Percentiles rank a stretch among this genome's conserved stretches.
Conservation (phyloP, 2,329 filamentous ascomycete species). For the Pestalotiopsis sp. region DNA sequence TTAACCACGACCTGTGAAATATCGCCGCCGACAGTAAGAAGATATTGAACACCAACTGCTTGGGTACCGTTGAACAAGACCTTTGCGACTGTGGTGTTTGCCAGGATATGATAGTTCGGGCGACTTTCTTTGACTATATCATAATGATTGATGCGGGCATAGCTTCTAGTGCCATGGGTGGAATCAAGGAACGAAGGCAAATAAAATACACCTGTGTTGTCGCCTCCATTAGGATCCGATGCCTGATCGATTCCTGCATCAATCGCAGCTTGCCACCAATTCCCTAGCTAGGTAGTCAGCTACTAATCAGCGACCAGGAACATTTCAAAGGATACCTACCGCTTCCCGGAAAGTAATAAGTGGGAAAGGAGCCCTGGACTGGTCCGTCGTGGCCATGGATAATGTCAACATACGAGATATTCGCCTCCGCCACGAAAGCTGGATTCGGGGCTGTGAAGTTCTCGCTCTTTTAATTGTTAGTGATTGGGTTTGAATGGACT, state of each 20-base stretch:
- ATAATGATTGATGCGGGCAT: constrained; percentile 31
- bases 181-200: constrained; percentile 31
- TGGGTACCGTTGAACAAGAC: constrained; percentile 55
- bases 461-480: constrained; percentile 24
- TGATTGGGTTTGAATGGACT: neutral
- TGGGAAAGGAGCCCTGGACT: constrained; percentile 33
- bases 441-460: constrained; percentile 30
- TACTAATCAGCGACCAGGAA: neutral
- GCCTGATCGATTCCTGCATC: constrained; percentile 23
- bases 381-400: constrained; percentile 31
- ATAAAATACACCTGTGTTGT: constrained; percentile 28
- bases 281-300: constrained; percentile 3
- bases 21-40: constrained; percentile 36
- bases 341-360: constrained; percentile 33
- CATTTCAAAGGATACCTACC: neutral
- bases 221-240: constrained; percentile 26
- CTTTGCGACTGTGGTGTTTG: constrained; percentile 57
- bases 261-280: constrained; percentile 31
- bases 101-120: constrained; percentile 62
- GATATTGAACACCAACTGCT: constrained; percentile 63
- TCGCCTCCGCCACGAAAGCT: constrained; percentile 24
- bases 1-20: constrained; percentile 46
- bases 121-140: constrained; percentile 37
- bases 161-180: constrained; percentile 31
- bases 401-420: constrained; percentile 30